These are phyloP conservation scores for Arthrinium puccinioides DNA, from an alignment of 2,329 filamentous ascomycete genomes.

Conservation along the genomic window DNA sequence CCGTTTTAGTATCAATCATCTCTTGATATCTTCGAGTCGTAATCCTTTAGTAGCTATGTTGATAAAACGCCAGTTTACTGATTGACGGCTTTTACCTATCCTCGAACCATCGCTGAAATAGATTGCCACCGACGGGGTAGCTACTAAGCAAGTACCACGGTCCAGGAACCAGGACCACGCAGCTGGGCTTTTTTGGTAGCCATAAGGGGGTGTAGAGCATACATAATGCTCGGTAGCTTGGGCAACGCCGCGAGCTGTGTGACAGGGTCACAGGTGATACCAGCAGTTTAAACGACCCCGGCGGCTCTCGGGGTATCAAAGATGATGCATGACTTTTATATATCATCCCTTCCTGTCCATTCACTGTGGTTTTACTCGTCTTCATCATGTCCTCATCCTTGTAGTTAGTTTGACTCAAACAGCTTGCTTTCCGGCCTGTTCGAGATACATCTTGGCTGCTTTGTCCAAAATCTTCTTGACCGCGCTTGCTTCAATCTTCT, in stretches of 20 bases:
- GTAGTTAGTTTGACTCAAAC: too few relatives aligned
- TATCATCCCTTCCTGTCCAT: neutral
- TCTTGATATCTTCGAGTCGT: too few relatives aligned
- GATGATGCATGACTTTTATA: neutral
- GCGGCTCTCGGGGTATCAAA: neutral
- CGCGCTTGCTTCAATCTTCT: slow-evolving; percentile 50
- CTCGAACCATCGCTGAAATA: neutral
- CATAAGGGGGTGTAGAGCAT: too few relatives aligned
- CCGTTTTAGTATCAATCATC: neutral
- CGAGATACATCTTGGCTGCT: slow-evolving; percentile 36
- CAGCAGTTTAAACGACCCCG: neutral
- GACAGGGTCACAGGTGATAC: too few relatives aligned
- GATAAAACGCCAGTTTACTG: too few relatives aligned
- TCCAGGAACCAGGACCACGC: too few relatives aligned
- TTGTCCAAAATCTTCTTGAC: slow-evolving; percentile 52
- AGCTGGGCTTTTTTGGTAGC: too few relatives aligned
- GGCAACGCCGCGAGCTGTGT: too few relatives aligned
- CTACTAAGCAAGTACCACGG: neutral
- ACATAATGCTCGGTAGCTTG: too few relatives aligned
- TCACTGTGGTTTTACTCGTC: neutral
- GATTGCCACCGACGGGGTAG: neutral
- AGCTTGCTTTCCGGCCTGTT: neutral
- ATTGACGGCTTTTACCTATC: neutral
- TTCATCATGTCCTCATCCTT: neutral
- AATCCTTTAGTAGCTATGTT: neutral